A percentile compares a stretch with the other conserved stretches of the same genome.
phyloP scores from a whole-genome alignment of 768 basidiomycete genomes.

The Cystoderma amianthinum region DNA sequence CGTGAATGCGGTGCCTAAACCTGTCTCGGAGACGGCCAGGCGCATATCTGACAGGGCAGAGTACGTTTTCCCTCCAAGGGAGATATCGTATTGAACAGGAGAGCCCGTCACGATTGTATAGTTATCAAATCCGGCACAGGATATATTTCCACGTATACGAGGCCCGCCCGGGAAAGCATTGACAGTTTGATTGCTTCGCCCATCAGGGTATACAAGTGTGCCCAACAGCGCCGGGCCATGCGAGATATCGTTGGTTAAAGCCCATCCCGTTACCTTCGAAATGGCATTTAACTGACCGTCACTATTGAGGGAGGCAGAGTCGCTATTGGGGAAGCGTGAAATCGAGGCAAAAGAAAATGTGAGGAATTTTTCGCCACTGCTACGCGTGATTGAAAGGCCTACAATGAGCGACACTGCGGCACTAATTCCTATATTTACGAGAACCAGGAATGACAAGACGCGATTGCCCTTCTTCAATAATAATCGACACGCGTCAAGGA shows the following conservation, averaged over 20 bases:
- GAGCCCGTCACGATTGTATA: slow-evolving; percentile 1
- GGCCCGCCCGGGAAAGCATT: slow-evolving; percentile 7
- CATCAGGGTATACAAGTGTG: slow-evolving; percentile 8
- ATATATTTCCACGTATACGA: slow-evolving; percentile 4
- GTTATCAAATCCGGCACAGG: slow-evolving; percentile 6
- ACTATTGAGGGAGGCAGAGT: slow-evolving; percentile 1
- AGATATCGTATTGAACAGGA: background rate
- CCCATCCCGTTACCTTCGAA: slow-evolving; percentile 9
- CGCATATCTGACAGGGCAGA: slow-evolving; percentile 1
- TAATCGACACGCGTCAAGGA: slow-evolving; percentile 5
- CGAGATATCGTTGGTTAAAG: slow-evolving; percentile 4
- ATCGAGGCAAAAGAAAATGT: slow-evolving; percentile 4
- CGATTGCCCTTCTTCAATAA: slow-evolving; percentile 5
- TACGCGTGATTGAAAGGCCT: slow-evolving; percentile 8
- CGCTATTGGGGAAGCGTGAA: slow-evolving; percentile 6
- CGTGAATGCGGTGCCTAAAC: slow-evolving; percentile 5
- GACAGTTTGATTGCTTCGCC: slow-evolving; percentile 2
- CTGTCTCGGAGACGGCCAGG: slow-evolving; percentile 2
- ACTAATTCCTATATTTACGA: slow-evolving; percentile 4
- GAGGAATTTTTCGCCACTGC: background rate
- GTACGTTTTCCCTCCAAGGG: background rate
- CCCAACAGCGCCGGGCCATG: slow-evolving; percentile 7
- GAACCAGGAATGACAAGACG: slow-evolving; percentile 7
- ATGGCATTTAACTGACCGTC: slow-evolving; percentile 7
- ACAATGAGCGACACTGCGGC: slow-evolving; percentile 6